phyloP scores from a whole-genome alignment of 768 basidiomycete species.

The Pleurotus sapidus region DNA sequence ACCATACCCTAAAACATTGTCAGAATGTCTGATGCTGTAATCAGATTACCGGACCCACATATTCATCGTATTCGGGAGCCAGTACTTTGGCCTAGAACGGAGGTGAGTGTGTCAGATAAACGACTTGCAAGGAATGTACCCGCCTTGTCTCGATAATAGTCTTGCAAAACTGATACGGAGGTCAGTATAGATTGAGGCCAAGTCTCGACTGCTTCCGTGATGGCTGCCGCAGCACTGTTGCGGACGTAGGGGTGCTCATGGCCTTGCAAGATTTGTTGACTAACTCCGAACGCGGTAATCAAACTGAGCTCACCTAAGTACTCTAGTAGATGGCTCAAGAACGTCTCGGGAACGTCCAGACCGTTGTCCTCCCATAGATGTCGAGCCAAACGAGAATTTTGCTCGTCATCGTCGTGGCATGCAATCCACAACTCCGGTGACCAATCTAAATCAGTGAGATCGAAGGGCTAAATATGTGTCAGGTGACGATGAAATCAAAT shows the following conservation, averaged over 20 bases:
- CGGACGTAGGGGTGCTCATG: constrained; percentile 84
- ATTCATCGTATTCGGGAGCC: constrained; percentile 91
- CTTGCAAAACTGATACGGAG: constrained; percentile 55
- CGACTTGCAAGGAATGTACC: constrained; percentile 3
- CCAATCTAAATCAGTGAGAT: constrained; percentile 94
- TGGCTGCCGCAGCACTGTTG: constrained; percentile 61
- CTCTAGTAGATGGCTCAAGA: constrained; percentile 52
- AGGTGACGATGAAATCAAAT: neutral
- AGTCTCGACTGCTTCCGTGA: constrained; percentile 74
- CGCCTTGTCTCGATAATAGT: constrained; percentile 83
- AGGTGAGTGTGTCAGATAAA: neutral
- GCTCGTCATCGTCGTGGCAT: constrained; percentile 82
- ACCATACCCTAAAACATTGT: constrained; percentile 81
- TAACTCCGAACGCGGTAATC: neutral
- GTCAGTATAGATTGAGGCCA: constrained; percentile 56
- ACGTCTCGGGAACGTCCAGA: constrained; percentile 74
- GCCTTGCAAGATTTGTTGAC: neutral
- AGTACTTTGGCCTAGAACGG: constrained; percentile 70
- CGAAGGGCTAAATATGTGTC: constrained; percentile 64
- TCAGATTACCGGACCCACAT: constrained; percentile 46
- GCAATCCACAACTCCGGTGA: constrained; percentile 86
- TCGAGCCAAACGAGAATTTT: constrained; percentile 78
- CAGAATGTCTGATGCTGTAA: neutral
- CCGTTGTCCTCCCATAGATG: constrained; percentile 96
- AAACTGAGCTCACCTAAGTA: constrained; percentile 59